A percentile compares a stretch with the other conserved stretches of the same genome.
These are phyloP conservation scores for Talaromyces rugulosus DNA, from an alignment of 2,329 filamentous ascomycete species.

Conservation along the genomic window DNA sequence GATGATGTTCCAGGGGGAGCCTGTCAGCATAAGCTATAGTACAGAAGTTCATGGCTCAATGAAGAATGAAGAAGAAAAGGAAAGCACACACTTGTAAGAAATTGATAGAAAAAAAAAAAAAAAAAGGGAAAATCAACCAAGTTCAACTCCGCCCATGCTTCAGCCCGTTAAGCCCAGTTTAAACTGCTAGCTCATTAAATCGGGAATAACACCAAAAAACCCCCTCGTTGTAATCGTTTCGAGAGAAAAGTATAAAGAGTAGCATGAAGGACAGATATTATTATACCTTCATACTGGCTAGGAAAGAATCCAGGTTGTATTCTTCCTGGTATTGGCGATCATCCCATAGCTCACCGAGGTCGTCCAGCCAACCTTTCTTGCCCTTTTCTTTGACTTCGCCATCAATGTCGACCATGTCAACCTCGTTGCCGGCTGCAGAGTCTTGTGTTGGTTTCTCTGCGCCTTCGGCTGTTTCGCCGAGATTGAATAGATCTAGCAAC, in stretches of 20 bases:
- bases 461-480: conserved; percentile 63
- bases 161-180: not conserved
- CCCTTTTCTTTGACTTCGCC: conserved; percentile 91
- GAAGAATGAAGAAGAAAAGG: conserved; percentile 7
- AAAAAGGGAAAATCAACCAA: not conserved
- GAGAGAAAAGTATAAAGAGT: not conserved
- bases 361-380: conserved; percentile 94
- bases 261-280: not conserved
- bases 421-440: conserved; percentile 51
- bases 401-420: conserved; percentile 86
- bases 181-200: not conserved
- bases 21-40: not conserved
- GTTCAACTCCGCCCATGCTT: not conserved
- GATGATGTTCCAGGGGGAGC: not conserved
- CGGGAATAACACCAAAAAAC: not conserved
- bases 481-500: conserved; percentile 91
- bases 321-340: conserved; percentile 97
- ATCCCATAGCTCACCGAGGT: conserved; percentile 94
- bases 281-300: conserved; percentile 79
- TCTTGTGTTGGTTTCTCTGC: conserved; percentile 58
- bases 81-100: not conserved
- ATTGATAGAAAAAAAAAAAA: not conserved
- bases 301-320: conserved; percentile 90
- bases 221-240: not conserved
- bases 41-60: not conserved